These are phyloP conservation scores for Lactarius akahatsu DNA, from an alignment of 768 basidiomycete genomes.

Conservation along the genomic window DNA sequence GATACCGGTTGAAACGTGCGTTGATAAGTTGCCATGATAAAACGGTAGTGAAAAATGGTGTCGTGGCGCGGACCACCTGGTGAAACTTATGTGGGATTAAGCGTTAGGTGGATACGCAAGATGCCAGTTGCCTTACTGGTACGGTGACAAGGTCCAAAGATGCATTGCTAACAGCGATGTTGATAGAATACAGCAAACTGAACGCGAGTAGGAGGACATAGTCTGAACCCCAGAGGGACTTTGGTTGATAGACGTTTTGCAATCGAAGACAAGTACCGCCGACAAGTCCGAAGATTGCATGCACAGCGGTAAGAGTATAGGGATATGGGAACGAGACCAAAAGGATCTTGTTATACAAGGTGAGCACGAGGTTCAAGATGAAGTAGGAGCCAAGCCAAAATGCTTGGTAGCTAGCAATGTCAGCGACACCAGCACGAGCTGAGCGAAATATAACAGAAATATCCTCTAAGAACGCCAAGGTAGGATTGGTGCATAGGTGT, in stretches of 20 bases:
- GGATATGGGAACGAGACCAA: constrained; percentile 93
- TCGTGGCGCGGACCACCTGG: constrained; percentile 91
- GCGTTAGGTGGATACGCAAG: constrained; percentile 4
- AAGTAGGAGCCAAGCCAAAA: constrained; percentile 86
- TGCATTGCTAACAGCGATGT: constrained; percentile 92
- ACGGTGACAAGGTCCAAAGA: constrained; percentile 87
- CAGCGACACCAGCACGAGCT: background rate
- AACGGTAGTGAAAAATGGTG: constrained; percentile 88
- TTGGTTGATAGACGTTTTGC: constrained; percentile 56
- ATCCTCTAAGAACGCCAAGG: background rate
- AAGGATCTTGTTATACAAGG: constrained; percentile 93
- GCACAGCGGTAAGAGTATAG: constrained; percentile 90
- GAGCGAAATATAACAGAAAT: background rate
- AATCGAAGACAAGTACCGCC: constrained; percentile 72
- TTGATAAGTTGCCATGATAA: constrained; percentile 72
- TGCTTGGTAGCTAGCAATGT: constrained; percentile 25
- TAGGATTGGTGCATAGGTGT: constrained; percentile 1
- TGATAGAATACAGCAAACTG: constrained; percentile 88
- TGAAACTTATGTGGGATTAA: constrained; percentile 65
- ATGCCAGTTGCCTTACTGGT: constrained; percentile 55
- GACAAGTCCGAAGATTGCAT: constrained; percentile 80
- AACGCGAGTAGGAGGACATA: constrained; percentile 71
- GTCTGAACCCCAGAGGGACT: constrained; percentile 50
- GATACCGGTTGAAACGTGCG: constrained; percentile 55
- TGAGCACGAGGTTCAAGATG: constrained; percentile 84